Evolutionary conservation across 352 stramenopile species (phyloP), one percentile per base, ranked within the genome.

Genomic region (Thraustochytrium sp.): DNA sequence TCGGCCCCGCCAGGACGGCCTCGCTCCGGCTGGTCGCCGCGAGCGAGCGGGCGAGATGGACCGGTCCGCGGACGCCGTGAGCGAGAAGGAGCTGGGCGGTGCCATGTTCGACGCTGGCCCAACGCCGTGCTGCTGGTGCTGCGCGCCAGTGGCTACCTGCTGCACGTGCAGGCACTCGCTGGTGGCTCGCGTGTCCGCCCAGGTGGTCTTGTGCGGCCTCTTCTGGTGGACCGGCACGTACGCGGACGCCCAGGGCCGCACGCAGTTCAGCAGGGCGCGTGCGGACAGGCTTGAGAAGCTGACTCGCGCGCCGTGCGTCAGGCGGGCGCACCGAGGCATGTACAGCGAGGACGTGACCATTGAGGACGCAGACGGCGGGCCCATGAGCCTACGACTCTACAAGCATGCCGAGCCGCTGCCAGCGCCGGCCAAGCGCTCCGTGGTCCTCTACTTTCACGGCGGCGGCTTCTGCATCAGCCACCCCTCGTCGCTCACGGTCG

Each of bases 381-480:
- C 13, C 16, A 72, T 44, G 59, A 55, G 21, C 1, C 26, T 49
- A 21, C 59, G 59, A 18, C 26, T 72, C 26, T 72, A 42, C 26
- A 13, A 44, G 59, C 59, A 72, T 26, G 46, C 59, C 16, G 26
- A 16, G 21, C 18, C 18, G 34, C 55, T 31, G 26, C 13, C 13
- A 0, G 26, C 34, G 29, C 9, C 46, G 8, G 4, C 42, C 1
- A 8, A 0, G 44, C 48, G 68, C 9, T 26, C 68, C 23, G 40
- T 80, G 31, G 18, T 80, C 5, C 5, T 80, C 26, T 75, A 38
- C 44, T 77, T 77, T 62, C 68, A 80, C 31, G 68, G 68, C 26
- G 68, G 68, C 34, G 68, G 68, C 23, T 80, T 80, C 42, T 80
- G 68, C 68, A 46, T 80, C 51, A 80, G 42, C 53, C 40, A 46